Conservation (phyloP, 2,329 filamentous ascomycete genomes). For the Trichoderma afroharzianum region DNA sequence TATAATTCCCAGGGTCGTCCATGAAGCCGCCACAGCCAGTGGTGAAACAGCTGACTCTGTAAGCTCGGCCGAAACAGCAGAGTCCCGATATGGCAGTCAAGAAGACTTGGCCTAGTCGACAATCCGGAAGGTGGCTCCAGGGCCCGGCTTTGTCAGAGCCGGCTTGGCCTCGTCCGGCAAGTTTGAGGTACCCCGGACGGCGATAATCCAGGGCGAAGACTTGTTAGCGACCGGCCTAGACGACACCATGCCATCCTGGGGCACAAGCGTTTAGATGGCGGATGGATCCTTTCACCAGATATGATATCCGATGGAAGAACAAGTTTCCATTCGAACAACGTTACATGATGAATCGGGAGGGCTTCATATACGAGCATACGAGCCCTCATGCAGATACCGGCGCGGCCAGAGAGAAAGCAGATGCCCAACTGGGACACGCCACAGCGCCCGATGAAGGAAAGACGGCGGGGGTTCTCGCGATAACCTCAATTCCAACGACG, state of each 20-base stretch:
- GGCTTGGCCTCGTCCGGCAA: background rate
- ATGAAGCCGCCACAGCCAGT: background rate
- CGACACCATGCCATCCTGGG: background rate
- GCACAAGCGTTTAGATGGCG: background rate
- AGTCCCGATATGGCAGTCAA: background rate
- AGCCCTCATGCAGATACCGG: background rate
- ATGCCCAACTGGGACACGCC: background rate
- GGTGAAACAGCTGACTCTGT: slow-evolving; percentile 4
- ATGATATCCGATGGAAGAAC: background rate
- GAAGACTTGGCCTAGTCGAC: background rate
- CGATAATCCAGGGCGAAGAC: background rate
- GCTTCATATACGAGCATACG: background rate
- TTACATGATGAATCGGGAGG: background rate
- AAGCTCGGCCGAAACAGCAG: background rate
- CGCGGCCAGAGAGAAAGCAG: background rate
- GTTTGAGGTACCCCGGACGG: background rate
- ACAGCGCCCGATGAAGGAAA: background rate
- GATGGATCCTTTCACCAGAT: background rate
- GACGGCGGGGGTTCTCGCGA: background rate
- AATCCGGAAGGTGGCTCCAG: slow-evolving; percentile 16
- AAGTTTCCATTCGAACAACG: background rate
- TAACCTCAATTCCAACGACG: background rate
- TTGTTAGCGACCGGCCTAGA: background rate
- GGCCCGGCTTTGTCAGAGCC: background rate
- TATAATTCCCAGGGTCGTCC: background rate